Conservation (phyloP, 2,329 filamentous ascomycete species). For the Alternaria ethzedia region DNA sequence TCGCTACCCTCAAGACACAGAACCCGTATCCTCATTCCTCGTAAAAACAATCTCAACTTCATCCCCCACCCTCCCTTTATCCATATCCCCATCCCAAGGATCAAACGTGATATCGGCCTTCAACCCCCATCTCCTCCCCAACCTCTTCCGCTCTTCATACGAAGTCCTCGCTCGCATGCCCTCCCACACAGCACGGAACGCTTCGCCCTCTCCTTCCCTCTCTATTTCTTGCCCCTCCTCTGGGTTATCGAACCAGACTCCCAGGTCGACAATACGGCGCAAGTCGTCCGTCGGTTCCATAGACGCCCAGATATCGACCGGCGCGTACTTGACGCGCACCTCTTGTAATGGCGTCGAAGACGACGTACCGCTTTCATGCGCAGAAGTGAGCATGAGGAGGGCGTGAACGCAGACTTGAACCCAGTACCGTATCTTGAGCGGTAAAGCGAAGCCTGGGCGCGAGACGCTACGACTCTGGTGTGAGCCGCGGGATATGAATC, state of each 20-base stretch:
- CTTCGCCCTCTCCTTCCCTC: conserved; percentile 39
- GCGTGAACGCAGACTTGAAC: conserved; percentile 39
- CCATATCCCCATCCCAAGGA: conserved; percentile 42
- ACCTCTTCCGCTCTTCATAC: conserved; percentile 6
- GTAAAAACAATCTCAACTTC: conserved; percentile 44
- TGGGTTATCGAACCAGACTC: conserved; percentile 36
- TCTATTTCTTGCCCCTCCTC: conserved; percentile 23
- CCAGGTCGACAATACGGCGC: conserved; percentile 30
- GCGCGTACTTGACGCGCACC: conserved; percentile 39
- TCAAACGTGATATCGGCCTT: conserved; percentile 27
- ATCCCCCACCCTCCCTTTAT: conserved; percentile 39
- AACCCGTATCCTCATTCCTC: background rate
- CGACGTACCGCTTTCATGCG: background rate
- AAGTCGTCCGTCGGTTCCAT: conserved; percentile 44
- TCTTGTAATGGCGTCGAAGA: conserved; percentile 18
- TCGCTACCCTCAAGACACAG: background rate
- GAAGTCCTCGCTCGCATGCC: conserved; percentile 21
- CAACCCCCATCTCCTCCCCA: conserved; percentile 19
- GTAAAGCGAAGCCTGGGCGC: conserved; percentile 33
- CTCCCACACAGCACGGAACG: conserved; percentile 39
- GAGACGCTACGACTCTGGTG: conserved; percentile 27
- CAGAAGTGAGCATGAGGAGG: conserved; percentile 28
- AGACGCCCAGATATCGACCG: conserved; percentile 44
- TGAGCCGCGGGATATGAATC: conserved; percentile 39
- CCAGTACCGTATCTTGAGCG: conserved; percentile 44